Conservation (phyloP, 2,329 filamentous ascomycete genomes). For the Ophiocordyceps camponoti-saundersi region DNA sequence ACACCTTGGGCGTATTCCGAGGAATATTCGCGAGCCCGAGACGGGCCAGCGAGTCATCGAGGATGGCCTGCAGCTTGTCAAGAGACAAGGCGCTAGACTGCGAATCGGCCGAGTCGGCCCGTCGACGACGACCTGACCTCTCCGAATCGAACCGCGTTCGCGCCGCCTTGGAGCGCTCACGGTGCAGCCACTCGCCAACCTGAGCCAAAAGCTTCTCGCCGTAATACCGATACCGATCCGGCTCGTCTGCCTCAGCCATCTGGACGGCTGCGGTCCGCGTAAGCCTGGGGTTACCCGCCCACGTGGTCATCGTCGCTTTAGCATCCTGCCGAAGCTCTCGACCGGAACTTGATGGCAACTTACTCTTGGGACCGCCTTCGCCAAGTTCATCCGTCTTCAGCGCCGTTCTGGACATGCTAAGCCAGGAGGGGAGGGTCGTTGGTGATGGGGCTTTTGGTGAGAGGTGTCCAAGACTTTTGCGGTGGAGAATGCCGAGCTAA, state of each 20-base stretch:
- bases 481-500: no score
- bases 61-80: conserved; percentile 64
- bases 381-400: not conserved
- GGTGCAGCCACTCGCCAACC: conserved; percentile 68
- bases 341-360: not conserved
- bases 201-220: conserved; percentile 50
- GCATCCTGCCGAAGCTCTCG: not conserved
- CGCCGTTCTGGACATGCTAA: not conserved
- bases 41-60: conserved; percentile 46
- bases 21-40: conserved; percentile 31
- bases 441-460: no score
- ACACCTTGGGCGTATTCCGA: conserved; percentile 21
- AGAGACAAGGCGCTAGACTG: conserved; percentile 58
- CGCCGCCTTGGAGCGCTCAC: conserved; percentile 45
- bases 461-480: no score
- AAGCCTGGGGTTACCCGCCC: not conserved
- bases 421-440: no score
- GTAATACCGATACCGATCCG: conserved; percentile 19
- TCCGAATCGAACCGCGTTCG: not conserved
- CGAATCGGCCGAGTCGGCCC: conserved; percentile 42
- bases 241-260: conserved; percentile 29
- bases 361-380: not conserved
- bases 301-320: not conserved
- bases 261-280: conserved; percentile 28
- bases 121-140: not conserved